Conservation (phyloP, 257 asterid species). For the Fraxinus cuspidata region DNA sequence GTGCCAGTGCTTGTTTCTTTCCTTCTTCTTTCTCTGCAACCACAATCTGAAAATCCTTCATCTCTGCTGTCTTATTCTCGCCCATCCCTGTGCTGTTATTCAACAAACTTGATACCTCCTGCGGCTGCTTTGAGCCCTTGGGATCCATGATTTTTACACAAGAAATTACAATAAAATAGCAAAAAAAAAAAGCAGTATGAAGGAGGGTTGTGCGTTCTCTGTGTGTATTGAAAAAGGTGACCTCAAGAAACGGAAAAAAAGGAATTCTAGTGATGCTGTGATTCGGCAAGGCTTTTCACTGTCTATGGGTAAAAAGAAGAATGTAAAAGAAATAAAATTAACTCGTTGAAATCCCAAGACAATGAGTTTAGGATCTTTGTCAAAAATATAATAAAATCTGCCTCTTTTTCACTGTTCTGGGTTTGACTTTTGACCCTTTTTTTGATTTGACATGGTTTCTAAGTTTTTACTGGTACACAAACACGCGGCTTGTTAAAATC, state of each 20-base stretch:
- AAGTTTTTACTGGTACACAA: background rate
- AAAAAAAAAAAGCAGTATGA: conserved; percentile 4
- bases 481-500: background rate
- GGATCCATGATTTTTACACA: conserved; percentile 50
- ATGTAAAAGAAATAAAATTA: conserved; percentile 30
- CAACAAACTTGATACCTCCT: conserved; percentile 33
- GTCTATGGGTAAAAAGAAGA: conserved; percentile 24
- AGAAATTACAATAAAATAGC: background rate
- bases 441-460: conserved; percentile 31
- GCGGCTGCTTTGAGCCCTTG: conserved; percentile 44
- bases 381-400: conserved; percentile 10
- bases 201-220: background rate
- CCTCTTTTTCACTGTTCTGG: conserved; percentile 34
- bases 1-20: conserved; percentile 50
- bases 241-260: conserved; percentile 21
- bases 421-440: conserved; percentile 43
- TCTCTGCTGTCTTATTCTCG: conserved; percentile 36
- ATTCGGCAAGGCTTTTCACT: conserved; percentile 18
- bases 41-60: conserved; percentile 45
- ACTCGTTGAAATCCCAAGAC: conserved; percentile 57
- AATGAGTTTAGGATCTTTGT: conserved; percentile 44
- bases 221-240: conserved; percentile 29
- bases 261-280: conserved; percentile 15
- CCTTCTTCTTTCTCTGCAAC: conserved; percentile 49
- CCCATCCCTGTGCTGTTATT: conserved; percentile 21